Conservation (phyloP, 106 monocot genomes). For the Cymbidium sinense region DNA sequence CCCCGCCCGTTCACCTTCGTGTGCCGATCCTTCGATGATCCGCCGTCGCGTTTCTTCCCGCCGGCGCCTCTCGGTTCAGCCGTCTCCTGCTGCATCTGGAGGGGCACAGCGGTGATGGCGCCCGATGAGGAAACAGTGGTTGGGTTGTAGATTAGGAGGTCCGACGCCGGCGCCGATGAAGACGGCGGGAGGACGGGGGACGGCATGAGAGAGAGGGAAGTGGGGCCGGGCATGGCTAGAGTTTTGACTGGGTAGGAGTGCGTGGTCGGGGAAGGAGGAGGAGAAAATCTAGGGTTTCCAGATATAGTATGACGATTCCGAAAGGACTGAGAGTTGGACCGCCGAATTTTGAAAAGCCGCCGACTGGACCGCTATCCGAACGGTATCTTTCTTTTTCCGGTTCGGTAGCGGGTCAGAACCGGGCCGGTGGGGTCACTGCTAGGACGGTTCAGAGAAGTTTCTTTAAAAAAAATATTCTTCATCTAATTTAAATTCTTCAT, state of each 20-base stretch:
- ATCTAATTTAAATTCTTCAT: no score
- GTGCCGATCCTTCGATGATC: slow-evolving; percentile 24
- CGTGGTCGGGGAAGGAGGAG: not conserved
- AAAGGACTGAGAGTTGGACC: not conserved
- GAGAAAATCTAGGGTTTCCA: not conserved
- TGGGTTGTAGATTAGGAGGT: not conserved
- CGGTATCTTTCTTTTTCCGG: not conserved
- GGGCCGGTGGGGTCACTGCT: no score
- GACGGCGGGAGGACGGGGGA: not conserved
- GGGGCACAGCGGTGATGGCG: not conserved
- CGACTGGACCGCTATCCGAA: not conserved
- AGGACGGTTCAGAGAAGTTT: no score
- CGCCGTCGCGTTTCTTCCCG: not conserved
- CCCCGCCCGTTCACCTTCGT: slow-evolving; percentile 41
- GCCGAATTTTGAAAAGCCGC: not conserved
- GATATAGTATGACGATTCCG: not conserved
- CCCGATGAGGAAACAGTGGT: not conserved
- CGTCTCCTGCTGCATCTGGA: not conserved
- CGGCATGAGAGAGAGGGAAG: not conserved
- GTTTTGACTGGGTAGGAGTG: not conserved
- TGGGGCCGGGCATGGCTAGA: slow-evolving; percentile 2
- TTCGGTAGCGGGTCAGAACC: no score
- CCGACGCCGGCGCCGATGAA: not conserved
- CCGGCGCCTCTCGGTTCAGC: not conserved
- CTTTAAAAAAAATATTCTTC: no score